phyloP scores from a whole-genome alignment of 2,329 filamentous ascomycete species.

The Alternaria arborescens region DNA sequence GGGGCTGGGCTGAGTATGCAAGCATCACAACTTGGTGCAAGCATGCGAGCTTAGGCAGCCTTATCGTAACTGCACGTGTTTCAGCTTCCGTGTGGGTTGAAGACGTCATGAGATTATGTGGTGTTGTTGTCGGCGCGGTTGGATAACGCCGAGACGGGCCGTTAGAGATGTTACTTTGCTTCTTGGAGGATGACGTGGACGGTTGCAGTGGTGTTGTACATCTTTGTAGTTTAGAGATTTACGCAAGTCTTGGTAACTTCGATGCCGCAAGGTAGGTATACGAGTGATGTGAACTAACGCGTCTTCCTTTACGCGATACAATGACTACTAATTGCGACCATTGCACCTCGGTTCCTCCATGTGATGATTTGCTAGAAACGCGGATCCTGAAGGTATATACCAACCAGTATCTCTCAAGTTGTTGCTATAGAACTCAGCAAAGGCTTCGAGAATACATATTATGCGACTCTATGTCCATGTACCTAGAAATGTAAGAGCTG shows the following conservation, averaged over 20 bases:
- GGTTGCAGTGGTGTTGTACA: constrained; percentile 3
- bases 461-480: background rate
- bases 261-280: background rate
- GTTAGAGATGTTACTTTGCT: constrained; percentile 5
- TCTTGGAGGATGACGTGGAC: constrained; percentile 7
- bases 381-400: background rate
- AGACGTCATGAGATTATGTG: constrained; percentile 8
- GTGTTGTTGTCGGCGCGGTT: constrained; percentile 10
- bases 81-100: constrained; percentile 3
- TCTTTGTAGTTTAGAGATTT: constrained; percentile 1
- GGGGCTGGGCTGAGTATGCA: background rate
- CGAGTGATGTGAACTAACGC: background rate
- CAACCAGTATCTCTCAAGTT: background rate
- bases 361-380: background rate
- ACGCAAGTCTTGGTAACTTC: background rate
- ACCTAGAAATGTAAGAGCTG: background rate
- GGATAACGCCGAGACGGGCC: constrained; percentile 13
- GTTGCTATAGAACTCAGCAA: background rate
- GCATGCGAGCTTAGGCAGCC: constrained; percentile 1
- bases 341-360: background rate
- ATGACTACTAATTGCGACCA: background rate
- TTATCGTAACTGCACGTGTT: constrained; percentile 13
- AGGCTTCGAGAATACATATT: background rate
- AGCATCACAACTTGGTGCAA: constrained; percentile 3
- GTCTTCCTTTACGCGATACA: background rate